phyloP scores from a whole-genome alignment of 1,139 yeast genomes.

The Blastobotrys arbuscula region DNA sequence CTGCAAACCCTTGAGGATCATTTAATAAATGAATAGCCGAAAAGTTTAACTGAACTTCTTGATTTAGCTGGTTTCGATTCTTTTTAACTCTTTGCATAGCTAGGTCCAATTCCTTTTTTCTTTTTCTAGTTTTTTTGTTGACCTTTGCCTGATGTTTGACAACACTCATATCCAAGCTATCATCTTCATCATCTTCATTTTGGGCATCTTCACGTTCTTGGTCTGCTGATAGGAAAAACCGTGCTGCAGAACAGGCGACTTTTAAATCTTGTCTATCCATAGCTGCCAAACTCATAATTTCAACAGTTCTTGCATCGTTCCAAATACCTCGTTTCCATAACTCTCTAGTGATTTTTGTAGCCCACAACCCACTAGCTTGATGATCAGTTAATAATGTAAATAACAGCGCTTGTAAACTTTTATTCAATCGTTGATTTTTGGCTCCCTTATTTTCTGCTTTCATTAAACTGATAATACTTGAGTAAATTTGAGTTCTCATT shows the following conservation, averaged over 20 bases:
- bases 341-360: constrained; percentile 89
- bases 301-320: constrained; percentile 96
- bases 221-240: constrained; percentile 91
- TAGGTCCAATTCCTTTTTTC: constrained; percentile 68
- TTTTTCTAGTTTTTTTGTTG: constrained; percentile 75
- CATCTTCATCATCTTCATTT: constrained; percentile 58
- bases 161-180: constrained; percentile 41
- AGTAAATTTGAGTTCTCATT: constrained; percentile 75
- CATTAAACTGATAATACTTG: constrained; percentile 67
- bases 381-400: constrained; percentile 73
- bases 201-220: constrained; percentile 87
- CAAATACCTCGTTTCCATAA: constrained; percentile 96
- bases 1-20: constrained; percentile 98
- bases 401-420: constrained; percentile 84
- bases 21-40: constrained; percentile 89
- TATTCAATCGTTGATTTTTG: constrained; percentile 78
- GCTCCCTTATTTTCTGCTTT: constrained; percentile 81
- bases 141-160: constrained; percentile 76
- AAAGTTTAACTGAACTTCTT: constrained; percentile 68
- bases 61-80: constrained; percentile 43
- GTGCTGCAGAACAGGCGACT: constrained; percentile 84
- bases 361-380: constrained; percentile 78
- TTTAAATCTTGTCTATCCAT: constrained; percentile 71
- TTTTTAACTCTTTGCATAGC: constrained; percentile 67
- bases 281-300: constrained; percentile 94